Conservation (phyloP, 805 yeast genomes). For the Komagataella pseudopastoris region DNA sequence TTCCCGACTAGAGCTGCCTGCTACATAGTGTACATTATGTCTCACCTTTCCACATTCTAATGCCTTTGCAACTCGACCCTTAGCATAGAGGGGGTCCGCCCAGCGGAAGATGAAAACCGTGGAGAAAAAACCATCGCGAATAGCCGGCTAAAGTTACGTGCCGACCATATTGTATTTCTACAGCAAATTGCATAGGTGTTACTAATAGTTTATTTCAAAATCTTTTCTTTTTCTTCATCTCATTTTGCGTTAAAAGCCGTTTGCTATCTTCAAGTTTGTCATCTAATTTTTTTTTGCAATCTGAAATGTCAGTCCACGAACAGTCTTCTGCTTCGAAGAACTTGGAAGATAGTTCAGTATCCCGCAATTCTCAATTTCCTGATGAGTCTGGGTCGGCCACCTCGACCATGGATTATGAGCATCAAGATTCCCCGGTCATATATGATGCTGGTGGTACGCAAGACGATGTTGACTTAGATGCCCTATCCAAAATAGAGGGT, state of each 20-base stretch:
- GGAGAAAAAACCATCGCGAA: neutral
- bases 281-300: neutral
- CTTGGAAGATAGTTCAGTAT: neutral
- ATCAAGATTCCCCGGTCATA: neutral
- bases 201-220: neutral
- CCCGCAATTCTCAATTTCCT: neutral
- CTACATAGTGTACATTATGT: too few species aligned
- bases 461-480: neutral
- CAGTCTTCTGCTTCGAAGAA: neutral
- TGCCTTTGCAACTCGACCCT: too few species aligned
- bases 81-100: neutral
- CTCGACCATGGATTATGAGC: neutral
- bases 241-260: neutral
- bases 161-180: neutral
- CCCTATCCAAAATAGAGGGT: neutral
- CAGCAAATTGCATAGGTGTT: neutral
- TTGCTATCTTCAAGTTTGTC: neutral
- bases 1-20: too few species aligned
- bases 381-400: neutral
- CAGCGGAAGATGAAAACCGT: neutral
- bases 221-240: neutral
- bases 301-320: neutral
- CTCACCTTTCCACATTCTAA: too few species aligned
- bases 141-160: neutral
- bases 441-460: neutral